These are phyloP conservation scores for Margaritispora aquatica DNA, from an alignment of 495 filamentous ascomycete genomes.

Conservation along the genomic window DNA sequence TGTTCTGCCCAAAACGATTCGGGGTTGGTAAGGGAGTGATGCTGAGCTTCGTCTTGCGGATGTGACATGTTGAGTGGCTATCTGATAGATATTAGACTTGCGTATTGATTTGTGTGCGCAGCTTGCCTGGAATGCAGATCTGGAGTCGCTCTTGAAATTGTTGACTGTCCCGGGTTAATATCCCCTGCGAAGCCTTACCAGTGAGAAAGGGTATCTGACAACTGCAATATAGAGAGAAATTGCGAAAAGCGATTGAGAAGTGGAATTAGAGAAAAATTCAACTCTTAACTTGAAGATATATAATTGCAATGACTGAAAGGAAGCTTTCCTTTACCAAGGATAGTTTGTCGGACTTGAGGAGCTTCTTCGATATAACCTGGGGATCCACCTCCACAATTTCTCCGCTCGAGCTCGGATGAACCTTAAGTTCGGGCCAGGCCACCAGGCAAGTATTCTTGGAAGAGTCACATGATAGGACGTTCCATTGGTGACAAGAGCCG, in stretches of 20 bases:
- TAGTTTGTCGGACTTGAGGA: background rate
- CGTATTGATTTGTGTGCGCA: no score
- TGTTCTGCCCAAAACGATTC: constrained; percentile 73
- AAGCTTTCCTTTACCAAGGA: background rate
- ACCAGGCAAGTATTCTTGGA: no score
- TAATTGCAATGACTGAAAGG: background rate
- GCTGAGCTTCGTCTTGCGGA: constrained; percentile 44
- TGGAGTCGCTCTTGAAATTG: no score
- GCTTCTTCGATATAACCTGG: background rate
- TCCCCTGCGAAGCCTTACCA: no score
- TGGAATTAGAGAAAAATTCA: background rate
- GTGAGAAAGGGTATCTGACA: no score
- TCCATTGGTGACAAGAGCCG: no score
- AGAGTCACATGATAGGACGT: no score
- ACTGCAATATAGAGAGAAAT: background rate
- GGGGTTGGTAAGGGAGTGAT: constrained; percentile 52
- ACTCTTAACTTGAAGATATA: background rate
- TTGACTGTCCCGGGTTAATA: no score
- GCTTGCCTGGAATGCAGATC: no score
- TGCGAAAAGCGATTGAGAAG: background rate
- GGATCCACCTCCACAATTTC: background rate
- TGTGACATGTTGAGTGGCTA: constrained; percentile 17
- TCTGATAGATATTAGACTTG: background rate
- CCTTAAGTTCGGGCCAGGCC: background rate
- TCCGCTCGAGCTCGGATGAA: constrained; percentile 1